These are phyloP conservation scores for Rhizopus sp. DNA, from an alignment of 371 early-diverging fungal genomes.

Conservation along the genomic window DNA sequence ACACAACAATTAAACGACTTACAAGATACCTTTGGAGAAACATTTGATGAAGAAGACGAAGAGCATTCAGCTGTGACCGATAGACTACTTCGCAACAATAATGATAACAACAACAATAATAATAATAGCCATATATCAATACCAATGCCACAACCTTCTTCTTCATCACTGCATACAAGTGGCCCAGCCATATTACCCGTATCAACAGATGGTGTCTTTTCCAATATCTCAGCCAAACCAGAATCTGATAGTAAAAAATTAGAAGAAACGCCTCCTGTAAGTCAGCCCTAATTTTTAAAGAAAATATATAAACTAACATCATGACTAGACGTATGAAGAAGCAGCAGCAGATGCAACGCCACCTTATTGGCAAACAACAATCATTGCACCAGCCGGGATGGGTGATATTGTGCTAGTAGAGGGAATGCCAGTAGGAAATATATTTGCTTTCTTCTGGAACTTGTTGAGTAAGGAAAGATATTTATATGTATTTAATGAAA, in stretches of 20 bases:
- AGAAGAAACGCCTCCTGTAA: constrained; percentile 42
- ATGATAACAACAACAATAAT: constrained; percentile 3
- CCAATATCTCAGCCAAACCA: constrained; percentile 62
- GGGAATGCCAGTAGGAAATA: constrained; percentile 64
- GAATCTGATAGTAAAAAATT: constrained; percentile 38
- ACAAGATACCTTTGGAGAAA: constrained; percentile 28
- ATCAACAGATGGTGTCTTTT: constrained; percentile 61
- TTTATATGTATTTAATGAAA: background rate
- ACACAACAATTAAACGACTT: constrained; percentile 23
- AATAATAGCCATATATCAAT: background rate
- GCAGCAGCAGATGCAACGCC: constrained; percentile 66
- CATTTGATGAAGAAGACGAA: constrained; percentile 17
- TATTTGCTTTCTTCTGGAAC: constrained; percentile 64
- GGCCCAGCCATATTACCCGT: constrained; percentile 29
- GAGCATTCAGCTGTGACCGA: constrained; percentile 2
- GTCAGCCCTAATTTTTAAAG: background rate
- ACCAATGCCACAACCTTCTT: background rate
- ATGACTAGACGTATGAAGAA: constrained; percentile 59
- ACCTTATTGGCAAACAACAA: constrained; percentile 63
- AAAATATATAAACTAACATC: background rate
- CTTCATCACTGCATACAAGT: constrained; percentile 17
- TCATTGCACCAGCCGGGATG: constrained; percentile 57
- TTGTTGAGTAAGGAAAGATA: constrained; percentile 44
- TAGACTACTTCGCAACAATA: constrained; percentile 3
- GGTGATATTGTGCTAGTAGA: constrained; percentile 65